These are phyloP conservation scores for Silene noctiflora DNA, from an alignment of 179 eudicot species.

Conservation along the genomic window DNA sequence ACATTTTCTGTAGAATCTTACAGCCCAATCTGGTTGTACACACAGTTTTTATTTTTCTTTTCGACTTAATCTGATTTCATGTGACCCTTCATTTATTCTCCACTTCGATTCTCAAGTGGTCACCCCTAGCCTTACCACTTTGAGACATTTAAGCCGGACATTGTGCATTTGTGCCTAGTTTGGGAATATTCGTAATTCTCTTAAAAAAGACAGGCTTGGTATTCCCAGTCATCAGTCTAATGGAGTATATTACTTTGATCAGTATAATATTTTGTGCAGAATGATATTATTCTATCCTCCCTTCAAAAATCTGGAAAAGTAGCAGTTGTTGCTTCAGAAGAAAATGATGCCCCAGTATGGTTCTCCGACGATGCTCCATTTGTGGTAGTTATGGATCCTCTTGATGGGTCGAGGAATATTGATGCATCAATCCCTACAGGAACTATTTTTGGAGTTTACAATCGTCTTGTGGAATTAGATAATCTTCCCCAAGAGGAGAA, in stretches of 20 bases:
- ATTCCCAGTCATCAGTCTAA: not conserved
- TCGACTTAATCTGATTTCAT: not conserved
- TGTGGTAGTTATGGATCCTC: constrained; percentile 94
- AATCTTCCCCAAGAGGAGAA: constrained; percentile 69
- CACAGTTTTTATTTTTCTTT: too few species aligned
- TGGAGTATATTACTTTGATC: constrained; percentile 1
- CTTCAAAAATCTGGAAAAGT: constrained; percentile 82
- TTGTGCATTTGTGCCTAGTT: not conserved
- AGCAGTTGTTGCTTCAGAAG: constrained; percentile 97
- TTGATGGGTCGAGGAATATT: constrained; percentile 93
- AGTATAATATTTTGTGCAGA: constrained; percentile 41
- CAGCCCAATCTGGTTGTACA: not conserved
- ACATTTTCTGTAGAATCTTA: not conserved
- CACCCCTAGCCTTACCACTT: not conserved
- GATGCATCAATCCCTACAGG: constrained; percentile 99
- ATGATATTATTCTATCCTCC: constrained; percentile 75
- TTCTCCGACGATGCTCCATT: constrained; percentile 76
- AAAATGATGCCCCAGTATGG: constrained; percentile 89
- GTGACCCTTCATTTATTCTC: not conserved
- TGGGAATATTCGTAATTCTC: not conserved
- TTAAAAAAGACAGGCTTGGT: not conserved
- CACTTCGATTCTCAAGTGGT: not conserved
- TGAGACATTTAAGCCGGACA: not conserved
- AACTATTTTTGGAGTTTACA: constrained; percentile 87
- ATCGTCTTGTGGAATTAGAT: constrained; percentile 73